Conservation (phyloP, 1,284 basidiomycete species). For the Thecaphora thlaspeos region DNA sequence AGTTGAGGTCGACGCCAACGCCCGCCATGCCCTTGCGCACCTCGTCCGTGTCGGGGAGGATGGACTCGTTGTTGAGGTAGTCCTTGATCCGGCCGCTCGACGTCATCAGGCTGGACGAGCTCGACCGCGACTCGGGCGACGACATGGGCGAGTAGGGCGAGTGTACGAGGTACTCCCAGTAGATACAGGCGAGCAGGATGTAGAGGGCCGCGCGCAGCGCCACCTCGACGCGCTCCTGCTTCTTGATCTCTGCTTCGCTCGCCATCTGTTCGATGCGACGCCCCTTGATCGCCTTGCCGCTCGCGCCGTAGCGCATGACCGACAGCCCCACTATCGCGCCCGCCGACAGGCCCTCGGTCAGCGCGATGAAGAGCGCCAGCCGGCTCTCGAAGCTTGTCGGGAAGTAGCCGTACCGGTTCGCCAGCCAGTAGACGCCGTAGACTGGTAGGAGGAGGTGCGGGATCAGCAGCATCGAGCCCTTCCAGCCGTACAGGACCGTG, state of each 20-base stretch:
- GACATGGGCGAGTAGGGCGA: constrained; percentile 26
- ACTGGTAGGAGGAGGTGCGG: constrained; percentile 21
- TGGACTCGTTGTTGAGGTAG: constrained; percentile 28
- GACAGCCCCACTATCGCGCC: constrained; percentile 17
- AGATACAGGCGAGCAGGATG: constrained; percentile 14
- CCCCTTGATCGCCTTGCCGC: constrained; percentile 31
- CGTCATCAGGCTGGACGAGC: constrained; percentile 19
- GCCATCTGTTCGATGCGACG: constrained; percentile 29
- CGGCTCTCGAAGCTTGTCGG: constrained; percentile 13
- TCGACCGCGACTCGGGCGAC: constrained; percentile 12
- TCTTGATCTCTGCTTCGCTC: constrained; percentile 11
- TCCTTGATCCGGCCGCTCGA: constrained; percentile 13
- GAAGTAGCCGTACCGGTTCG: constrained; percentile 14
- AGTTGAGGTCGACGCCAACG: constrained; percentile 16
- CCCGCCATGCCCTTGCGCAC: constrained; percentile 6
- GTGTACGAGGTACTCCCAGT: constrained; percentile 34
- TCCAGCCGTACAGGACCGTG: constrained; percentile 13
- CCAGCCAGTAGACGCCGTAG: constrained; percentile 23
- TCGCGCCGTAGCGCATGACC: constrained; percentile 20
- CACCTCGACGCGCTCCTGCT: constrained; percentile 23
- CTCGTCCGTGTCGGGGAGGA: constrained; percentile 14
- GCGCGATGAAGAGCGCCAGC: constrained; percentile 10
- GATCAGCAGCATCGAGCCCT: constrained; percentile 11
- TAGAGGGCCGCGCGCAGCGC: constrained; percentile 16
- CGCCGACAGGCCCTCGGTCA: constrained; percentile 20